Percentiles rank a stretch among this genome's conserved stretches.
phyloP scores from a whole-genome alignment of 306 rosid species.

The Cajanus cajan region DNA sequence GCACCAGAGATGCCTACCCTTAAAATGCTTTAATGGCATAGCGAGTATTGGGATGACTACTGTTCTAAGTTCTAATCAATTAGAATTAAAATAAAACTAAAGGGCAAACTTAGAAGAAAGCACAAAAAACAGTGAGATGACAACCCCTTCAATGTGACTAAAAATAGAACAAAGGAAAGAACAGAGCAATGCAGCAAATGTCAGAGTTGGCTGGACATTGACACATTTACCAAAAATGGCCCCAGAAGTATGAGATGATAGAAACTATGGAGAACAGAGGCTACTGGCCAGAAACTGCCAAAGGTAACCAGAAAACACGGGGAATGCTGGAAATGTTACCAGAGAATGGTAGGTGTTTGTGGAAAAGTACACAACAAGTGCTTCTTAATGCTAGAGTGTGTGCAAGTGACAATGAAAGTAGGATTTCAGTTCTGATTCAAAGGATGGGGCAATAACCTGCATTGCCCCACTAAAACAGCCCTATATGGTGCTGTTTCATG shows the following conservation, averaged over 20 bases:
- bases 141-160: no score
- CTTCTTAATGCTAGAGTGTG: neutral
- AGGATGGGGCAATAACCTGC: neutral
- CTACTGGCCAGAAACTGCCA: neutral
- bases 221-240: neutral
- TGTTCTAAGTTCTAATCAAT: no score
- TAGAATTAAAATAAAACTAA: no score
- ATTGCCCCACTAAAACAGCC: neutral
- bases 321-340: neutral
- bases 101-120: no score
- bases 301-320: neutral
- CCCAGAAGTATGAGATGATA: no score
- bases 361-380: neutral
- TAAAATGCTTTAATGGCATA: no score
- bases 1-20: no score
- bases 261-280: neutral
- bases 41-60: no score
- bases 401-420: neutral
- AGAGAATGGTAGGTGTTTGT: neutral
- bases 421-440: neutral
- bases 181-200: neutral
- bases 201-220: neutral
- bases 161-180: no score
- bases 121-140: no score
- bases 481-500: neutral